A percentile compares a stretch with the other conserved stretches of the same genome.
Evolutionary conservation across 73 alveolate genomes (phyloP).

Genomic region (Paramecium octaurelia): DNA sequence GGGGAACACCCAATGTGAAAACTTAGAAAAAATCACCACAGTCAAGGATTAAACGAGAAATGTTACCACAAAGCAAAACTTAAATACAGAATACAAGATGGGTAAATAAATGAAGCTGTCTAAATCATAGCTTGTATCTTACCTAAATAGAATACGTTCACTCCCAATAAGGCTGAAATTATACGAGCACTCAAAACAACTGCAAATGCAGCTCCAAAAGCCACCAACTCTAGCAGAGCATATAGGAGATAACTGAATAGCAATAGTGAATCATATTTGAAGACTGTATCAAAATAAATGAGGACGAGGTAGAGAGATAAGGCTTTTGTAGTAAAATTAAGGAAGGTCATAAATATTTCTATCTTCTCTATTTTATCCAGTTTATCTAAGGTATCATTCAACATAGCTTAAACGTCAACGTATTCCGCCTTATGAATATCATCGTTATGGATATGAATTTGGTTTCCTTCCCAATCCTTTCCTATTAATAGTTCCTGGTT

Average conservation of each 20-base stretch:
- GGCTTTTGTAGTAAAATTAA: conserved; percentile 7
- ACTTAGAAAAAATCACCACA: neutral
- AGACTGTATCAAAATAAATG: conserved; percentile 18
- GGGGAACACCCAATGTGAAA: conserved; percentile 29
- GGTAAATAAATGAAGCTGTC: conserved; percentile 28
- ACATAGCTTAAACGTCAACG: neutral
- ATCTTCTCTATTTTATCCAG: conserved; percentile 26
- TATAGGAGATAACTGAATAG: conserved; percentile 27
- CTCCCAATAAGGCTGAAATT: neutral
- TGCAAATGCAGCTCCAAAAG: conserved; percentile 39
- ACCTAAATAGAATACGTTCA: neutral
- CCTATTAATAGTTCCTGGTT: neutral
- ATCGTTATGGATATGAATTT: neutral
- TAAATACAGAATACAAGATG: neutral
- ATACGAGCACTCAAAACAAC: neutral
- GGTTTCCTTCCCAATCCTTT: conserved; percentile 7
- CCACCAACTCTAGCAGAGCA: conserved; percentile 18
- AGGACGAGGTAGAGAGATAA: neutral
- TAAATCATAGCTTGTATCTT: neutral
- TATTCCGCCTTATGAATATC: neutral
- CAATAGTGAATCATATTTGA: neutral
- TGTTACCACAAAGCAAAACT: conserved; percentile 33
- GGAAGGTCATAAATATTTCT: conserved; percentile 17
- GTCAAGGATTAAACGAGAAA: neutral
- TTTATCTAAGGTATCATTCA: neutral